Conservation (phyloP, 345 rosid genomes). For the Dovyalis caffra region DNA sequence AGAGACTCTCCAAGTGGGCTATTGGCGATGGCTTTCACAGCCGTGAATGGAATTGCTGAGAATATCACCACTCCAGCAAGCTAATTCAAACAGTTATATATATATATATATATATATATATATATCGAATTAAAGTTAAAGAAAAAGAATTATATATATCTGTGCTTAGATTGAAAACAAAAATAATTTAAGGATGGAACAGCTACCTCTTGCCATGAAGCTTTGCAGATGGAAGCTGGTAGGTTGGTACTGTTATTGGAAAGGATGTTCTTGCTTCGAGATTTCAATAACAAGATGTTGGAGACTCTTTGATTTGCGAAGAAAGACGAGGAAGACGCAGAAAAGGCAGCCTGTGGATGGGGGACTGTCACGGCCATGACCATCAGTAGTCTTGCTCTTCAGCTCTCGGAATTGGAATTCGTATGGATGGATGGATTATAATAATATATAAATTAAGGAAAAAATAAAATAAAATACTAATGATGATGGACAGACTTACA, state of each 20-base stretch:
- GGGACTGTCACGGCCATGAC: not conserved
- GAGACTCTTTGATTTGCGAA: constrained; percentile 14
- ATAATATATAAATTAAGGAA: too few relatives aligned
- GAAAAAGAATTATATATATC: not conserved
- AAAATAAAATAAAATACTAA: not conserved
- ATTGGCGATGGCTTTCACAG: constrained; percentile 89
- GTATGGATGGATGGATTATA: not conserved
- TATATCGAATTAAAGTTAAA: too few relatives aligned
- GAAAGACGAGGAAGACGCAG: constrained; percentile 20
- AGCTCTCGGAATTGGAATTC: not conserved
- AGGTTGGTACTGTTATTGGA: not conserved
- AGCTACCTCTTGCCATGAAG: constrained; percentile 95
- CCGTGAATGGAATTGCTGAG: constrained; percentile 90
- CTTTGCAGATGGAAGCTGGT: constrained; percentile 42
- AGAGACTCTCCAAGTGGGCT: constrained; percentile 78
- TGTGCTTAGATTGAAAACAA: not conserved
- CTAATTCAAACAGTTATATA: constrained; percentile 25
- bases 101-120: too few relatives aligned
- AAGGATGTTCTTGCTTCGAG: constrained; percentile 6
- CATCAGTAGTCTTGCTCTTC: not conserved
- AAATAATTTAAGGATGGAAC: not conserved
- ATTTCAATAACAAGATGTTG: not conserved
- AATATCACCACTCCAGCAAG: constrained; percentile 85
- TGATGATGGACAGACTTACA: not conserved
- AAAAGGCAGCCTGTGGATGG: not conserved